A percentile compares a stretch with the other conserved stretches of the same genome.
Evolutionary conservation across 768 basidiomycete genomes (phyloP).

Genomic region (Naematelia encephala): DNA sequence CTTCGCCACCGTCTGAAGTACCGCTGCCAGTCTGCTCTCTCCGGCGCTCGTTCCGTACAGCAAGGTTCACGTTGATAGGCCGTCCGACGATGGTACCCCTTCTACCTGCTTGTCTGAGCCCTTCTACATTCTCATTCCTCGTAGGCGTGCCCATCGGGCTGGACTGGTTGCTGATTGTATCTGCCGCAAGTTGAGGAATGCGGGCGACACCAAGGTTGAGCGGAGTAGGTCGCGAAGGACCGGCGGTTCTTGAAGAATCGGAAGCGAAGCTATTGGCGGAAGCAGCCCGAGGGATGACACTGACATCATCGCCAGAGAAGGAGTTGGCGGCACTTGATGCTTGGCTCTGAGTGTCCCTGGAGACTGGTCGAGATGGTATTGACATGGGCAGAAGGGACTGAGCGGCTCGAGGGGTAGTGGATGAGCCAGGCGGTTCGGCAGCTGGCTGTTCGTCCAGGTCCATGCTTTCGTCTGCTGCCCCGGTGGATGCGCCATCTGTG

Average conservation of each 20-base stretch:
- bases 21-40: slow-evolving; percentile 35
- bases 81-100: slow-evolving; percentile 45
- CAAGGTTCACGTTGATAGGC: slow-evolving; percentile 22
- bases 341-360: slow-evolving; percentile 19
- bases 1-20: slow-evolving; percentile 42
- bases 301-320: slow-evolving; percentile 30
- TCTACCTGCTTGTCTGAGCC: slow-evolving; percentile 17
- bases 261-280: slow-evolving; percentile 32
- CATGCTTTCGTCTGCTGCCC: slow-evolving; percentile 62
- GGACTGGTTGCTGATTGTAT: slow-evolving; percentile 42
- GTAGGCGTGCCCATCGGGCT: slow-evolving; percentile 48
- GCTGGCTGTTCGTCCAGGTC: slow-evolving; percentile 40
- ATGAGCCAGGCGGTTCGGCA: slow-evolving; percentile 9
- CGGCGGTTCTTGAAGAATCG: slow-evolving; percentile 7
- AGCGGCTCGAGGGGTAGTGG: slow-evolving; percentile 37
- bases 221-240: slow-evolving; percentile 16
- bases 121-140: slow-evolving; percentile 21
- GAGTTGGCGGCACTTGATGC: slow-evolving; percentile 36
- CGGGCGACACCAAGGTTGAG: slow-evolving; percentile 31
- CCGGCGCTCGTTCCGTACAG: slow-evolving; percentile 24
- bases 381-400: slow-evolving; percentile 35
- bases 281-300: slow-evolving; percentile 25
- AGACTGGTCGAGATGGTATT: slow-evolving; percentile 12
- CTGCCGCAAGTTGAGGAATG: slow-evolving; percentile 32
- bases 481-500: slow-evolving; percentile 60